These are phyloP conservation scores for Telopea speciosissima DNA, from an alignment of 177 flowering plant species.

Conservation along the genomic window DNA sequence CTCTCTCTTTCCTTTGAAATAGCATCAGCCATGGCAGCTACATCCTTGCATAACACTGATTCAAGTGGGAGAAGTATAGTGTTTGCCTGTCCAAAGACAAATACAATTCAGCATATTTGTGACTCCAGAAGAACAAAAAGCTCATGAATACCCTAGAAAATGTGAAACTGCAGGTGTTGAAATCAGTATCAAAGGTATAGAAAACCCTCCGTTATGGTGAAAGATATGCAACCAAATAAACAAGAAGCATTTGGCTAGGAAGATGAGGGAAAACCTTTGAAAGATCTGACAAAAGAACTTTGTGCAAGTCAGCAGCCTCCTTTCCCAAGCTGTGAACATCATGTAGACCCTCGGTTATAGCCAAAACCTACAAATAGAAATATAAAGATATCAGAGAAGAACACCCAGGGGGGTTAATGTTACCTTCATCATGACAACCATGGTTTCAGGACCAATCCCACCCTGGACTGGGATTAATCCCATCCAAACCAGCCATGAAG, in stretches of 20 bases:
- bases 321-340: conserved; percentile 86
- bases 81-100: conserved; percentile 51
- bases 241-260: background rate
- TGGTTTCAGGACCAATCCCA: too few relatives aligned
- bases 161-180: conserved; percentile 1
- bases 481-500: too few relatives aligned
- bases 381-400: too few relatives aligned
- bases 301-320: conserved; percentile 76
- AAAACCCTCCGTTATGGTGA: too few relatives aligned
- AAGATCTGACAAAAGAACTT: conserved; percentile 69
- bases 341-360: conserved; percentile 84
- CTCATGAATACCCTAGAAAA: background rate
- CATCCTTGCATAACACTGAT: conserved; percentile 75
- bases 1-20: conserved; percentile 69
- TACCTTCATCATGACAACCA: too few relatives aligned
- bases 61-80: conserved; percentile 80
- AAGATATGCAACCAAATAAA: conserved; percentile 3
- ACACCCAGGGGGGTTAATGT: too few relatives aligned
- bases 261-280: conserved; percentile 48
- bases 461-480: too few relatives aligned
- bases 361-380: conserved; percentile 57
- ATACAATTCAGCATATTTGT: conserved; percentile 8
- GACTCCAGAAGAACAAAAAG: background rate
- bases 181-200: background rate
- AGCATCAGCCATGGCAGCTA: conserved; percentile 79